These are phyloP conservation scores for Tylopilus intermedius DNA, from an alignment of 768 basidiomycete species.

Conservation along the genomic window DNA sequence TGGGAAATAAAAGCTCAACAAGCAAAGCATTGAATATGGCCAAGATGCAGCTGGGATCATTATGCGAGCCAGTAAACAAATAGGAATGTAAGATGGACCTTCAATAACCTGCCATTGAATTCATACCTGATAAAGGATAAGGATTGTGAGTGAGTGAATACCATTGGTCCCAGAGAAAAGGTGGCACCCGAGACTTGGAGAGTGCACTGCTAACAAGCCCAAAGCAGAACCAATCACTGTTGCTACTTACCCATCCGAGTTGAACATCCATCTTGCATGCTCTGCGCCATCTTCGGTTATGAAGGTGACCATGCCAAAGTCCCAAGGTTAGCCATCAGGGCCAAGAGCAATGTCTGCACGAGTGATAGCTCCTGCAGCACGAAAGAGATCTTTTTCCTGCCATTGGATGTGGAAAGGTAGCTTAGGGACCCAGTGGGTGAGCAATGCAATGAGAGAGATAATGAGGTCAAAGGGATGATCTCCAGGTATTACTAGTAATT, in stretches of 20 bases:
- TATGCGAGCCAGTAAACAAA: too few species aligned
- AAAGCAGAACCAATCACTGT: not conserved
- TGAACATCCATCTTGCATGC: conserved; percentile 79
- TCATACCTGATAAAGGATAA: conserved; percentile 56
- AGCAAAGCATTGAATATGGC: too few species aligned
- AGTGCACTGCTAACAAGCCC: not conserved
- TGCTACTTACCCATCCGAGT: conserved; percentile 72
- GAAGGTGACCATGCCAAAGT: conserved; percentile 90
- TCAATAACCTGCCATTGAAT: conserved; percentile 79
- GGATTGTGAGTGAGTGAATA: conserved; percentile 5
- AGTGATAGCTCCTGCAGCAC: conserved; percentile 83
- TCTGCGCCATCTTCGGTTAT: conserved; percentile 81
- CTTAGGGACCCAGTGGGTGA: conserved; percentile 41
- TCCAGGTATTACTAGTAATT: conserved; percentile 1
- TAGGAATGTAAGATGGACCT: too few species aligned
- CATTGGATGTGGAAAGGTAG: conserved; percentile 93
- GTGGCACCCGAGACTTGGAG: not conserved
- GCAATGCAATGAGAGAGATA: conserved; percentile 9
- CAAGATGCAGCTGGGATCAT: too few species aligned
- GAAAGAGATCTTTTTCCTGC: conserved; percentile 97
- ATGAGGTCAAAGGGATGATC: not conserved
- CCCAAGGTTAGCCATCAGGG: conserved; percentile 81
- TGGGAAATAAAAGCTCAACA: too few species aligned
- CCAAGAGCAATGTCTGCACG: conserved; percentile 89
- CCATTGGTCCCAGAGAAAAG: not conserved